phyloP scores from a whole-genome alignment of 768 basidiomycete species.

The Fibroporia radiculosa region DNA sequence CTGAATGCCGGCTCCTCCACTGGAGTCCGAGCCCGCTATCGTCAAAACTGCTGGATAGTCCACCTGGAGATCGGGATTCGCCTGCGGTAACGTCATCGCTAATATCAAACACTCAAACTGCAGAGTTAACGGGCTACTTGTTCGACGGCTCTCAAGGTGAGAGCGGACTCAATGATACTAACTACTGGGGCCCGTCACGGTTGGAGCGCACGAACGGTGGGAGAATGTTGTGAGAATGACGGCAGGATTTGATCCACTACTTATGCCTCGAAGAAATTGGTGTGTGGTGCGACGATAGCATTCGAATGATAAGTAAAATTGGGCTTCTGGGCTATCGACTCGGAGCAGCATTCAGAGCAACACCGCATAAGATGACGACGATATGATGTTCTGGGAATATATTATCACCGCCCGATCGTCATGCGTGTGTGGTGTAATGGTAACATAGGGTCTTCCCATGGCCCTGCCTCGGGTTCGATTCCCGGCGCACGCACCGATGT shows the following conservation, averaged over 20 bases:
- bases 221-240: neutral
- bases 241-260: neutral
- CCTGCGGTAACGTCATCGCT: neutral
- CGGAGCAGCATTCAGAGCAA: neutral
- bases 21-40: conserved; percentile 76
- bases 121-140: too few relatives aligned
- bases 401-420: neutral
- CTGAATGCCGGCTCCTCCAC: conserved; percentile 89
- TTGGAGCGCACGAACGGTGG: neutral
- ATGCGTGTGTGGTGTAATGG: conserved; percentile 59
- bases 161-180: neutral
- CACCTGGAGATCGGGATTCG: neutral
- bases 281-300: too few relatives aligned
- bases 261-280: too few relatives aligned
- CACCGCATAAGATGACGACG: neutral
- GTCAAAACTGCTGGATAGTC: conserved; percentile 43
- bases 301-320: neutral
- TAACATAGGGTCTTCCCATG: conserved; percentile 87
- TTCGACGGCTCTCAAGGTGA: too few relatives aligned
- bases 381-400: neutral
- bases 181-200: neutral
- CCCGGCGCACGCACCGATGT: conserved; percentile 40
- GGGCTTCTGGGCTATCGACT: neutral
- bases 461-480: conserved; percentile 57
- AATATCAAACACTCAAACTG: too few relatives aligned